phyloP scores from a whole-genome alignment of 2,329 filamentous ascomycete species.

The Rosellinia necatrix region DNA sequence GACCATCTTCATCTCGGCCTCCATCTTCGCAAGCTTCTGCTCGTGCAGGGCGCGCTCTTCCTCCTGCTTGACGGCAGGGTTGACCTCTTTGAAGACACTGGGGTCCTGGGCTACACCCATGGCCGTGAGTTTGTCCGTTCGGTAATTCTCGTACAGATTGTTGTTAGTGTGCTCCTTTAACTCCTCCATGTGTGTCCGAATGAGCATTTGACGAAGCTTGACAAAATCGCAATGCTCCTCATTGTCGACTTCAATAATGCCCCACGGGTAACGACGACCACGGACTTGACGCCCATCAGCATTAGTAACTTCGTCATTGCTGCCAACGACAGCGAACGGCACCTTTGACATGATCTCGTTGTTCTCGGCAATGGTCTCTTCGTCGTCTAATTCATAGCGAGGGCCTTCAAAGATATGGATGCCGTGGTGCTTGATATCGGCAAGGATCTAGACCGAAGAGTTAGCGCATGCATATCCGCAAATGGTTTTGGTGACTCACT shows the following conservation, averaged over 20 bases:
- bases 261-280: slow-evolving; percentile 96
- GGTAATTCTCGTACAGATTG: slow-evolving; percentile 98
- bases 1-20: slow-evolving; percentile 99
- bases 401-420: slow-evolving; percentile 99
- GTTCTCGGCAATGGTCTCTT: slow-evolving; percentile 99
- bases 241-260: slow-evolving; percentile 98
- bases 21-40: slow-evolving; percentile 99
- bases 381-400: slow-evolving; percentile 97
- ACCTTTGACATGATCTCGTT: slow-evolving; percentile 99
- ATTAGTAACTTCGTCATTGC: slow-evolving; percentile 90
- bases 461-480: not conserved
- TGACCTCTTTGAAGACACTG: slow-evolving; percentile 99
- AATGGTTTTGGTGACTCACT: slow-evolving; percentile 62
- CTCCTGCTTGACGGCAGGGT: slow-evolving; percentile 99
- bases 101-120: slow-evolving; percentile 99
- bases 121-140: slow-evolving; percentile 96
- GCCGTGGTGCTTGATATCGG: slow-evolving; percentile 94
- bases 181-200: slow-evolving; percentile 99
- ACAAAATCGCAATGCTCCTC: slow-evolving; percentile 99
- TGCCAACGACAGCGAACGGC: slow-evolving; percentile 96
- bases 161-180: slow-evolving; percentile 99
- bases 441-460: slow-evolving; percentile 71
- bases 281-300: slow-evolving; percentile 94
- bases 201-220: slow-evolving; percentile 99
- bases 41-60: slow-evolving; percentile 98